A percentile compares a stretch with the other conserved stretches of the same genome.
Evolutionary conservation across 129 eudicot genomes (phyloP).

Genomic region (Silybum marianum): DNA sequence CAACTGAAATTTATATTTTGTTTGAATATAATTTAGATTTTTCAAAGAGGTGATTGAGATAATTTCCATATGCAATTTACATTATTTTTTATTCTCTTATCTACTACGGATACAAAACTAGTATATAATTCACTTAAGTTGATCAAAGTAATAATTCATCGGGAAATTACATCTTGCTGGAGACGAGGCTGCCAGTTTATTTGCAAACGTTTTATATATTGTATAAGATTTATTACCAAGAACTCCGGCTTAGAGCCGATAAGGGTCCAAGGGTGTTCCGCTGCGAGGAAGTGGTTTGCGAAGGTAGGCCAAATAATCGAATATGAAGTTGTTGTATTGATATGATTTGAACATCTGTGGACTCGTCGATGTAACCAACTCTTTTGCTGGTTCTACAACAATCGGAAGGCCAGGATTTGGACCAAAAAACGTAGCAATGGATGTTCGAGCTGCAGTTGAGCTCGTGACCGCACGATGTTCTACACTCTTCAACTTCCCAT

Average conservation of each 20-base stretch:
- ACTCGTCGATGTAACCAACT: constrained; percentile 10
- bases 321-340: constrained; percentile 39
- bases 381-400: constrained; percentile 47
- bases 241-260: constrained; percentile 10
- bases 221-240: background rate
- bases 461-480: constrained; percentile 49
- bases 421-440: constrained; percentile 47
- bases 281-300: constrained; percentile 17
- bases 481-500: constrained; percentile 45
- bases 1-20: no score
- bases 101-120: background rate
- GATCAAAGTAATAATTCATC: background rate
- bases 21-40: no score
- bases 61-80: background rate
- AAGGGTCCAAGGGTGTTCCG: constrained; percentile 30
- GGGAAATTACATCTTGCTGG: background rate
- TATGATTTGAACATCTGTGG: constrained; percentile 36
- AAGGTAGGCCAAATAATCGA: constrained; percentile 15
- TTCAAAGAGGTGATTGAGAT: no score
- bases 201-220: background rate
- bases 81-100: background rate
- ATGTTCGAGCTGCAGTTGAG: constrained; percentile 43
- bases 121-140: constrained; percentile 6
- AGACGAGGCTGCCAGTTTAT: background rate
- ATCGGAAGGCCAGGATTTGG: constrained; percentile 35